Evolutionary conservation across 129 eudicot genomes (phyloP).

Genomic region (Flaveria robusta): DNA sequence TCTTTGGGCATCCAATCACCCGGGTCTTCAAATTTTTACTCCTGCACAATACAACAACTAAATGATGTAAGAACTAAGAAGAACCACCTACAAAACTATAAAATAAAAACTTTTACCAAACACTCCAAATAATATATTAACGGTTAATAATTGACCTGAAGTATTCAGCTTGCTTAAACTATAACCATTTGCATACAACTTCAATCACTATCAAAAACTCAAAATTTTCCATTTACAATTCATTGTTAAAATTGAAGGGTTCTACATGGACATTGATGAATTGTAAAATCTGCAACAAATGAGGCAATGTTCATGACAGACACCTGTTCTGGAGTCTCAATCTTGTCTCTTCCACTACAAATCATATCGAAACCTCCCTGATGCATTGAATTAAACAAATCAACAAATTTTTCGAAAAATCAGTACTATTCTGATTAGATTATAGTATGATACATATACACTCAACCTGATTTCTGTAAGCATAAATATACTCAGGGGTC

Average conservation of each 20-base stretch:
- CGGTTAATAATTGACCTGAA: slow-evolving; percentile 52
- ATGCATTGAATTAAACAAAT: slow-evolving; percentile 15
- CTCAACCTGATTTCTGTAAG: slow-evolving; percentile 68
- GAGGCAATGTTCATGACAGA: background rate
- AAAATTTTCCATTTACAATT: background rate
- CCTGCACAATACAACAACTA: slow-evolving; percentile 43
- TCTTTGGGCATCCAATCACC: slow-evolving; percentile 97
- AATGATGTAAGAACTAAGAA: background rate
- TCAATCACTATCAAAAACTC: background rate
- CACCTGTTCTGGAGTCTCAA: slow-evolving; percentile 93
- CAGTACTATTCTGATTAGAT: background rate
- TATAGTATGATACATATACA: too few relatives aligned
- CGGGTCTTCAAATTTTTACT: slow-evolving; percentile 79
- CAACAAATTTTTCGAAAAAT: slow-evolving; percentile 11
- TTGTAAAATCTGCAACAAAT: background rate
- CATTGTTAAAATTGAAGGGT: background rate
- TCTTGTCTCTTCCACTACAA: slow-evolving; percentile 95
- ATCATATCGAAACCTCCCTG: slow-evolving; percentile 97
- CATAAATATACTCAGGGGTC: slow-evolving; percentile 57
- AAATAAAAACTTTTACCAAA: background rate
- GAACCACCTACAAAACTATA: background rate
- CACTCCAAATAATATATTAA: background rate
- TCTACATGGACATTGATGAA: background rate
- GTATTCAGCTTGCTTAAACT: slow-evolving; percentile 98
- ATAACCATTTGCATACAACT: slow-evolving; percentile 25